Evolutionary conservation across 441 rosid genomes (phyloP).

Genomic region (Macaranga tanarius): DNA sequence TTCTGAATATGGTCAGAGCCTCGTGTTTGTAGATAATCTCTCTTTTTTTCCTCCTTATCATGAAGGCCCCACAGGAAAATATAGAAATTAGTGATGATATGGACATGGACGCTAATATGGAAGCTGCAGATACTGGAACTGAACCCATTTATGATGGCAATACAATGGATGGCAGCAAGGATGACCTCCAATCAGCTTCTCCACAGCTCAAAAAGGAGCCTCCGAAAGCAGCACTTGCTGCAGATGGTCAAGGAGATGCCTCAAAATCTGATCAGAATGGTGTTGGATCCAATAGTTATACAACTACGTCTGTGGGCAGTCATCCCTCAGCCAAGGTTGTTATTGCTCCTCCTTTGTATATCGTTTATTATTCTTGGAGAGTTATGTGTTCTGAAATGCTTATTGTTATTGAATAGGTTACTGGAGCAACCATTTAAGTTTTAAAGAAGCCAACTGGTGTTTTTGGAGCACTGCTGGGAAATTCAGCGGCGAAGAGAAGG

Average conservation of each 20-base stretch:
- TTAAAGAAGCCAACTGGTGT: conserved; percentile 58
- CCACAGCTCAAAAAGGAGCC: conserved; percentile 23
- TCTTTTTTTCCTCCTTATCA: background rate
- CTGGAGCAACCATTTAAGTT: conserved; percentile 50
- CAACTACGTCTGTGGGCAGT: conserved; percentile 25
- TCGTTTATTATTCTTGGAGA: conserved; percentile 2
- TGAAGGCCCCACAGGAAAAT: conserved; percentile 39
- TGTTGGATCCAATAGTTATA: conserved; percentile 14
- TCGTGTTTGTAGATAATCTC: background rate
- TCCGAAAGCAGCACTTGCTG: background rate
- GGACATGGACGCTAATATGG: conserved; percentile 19
- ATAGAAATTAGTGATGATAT: conserved; percentile 32
- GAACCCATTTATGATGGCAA: conserved; percentile 21
- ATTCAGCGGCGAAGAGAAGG: conserved; percentile 43
- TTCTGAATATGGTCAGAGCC: background rate
- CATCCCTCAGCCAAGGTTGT: conserved; percentile 42
- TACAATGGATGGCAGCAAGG: conserved; percentile 14
- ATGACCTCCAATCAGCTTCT: conserved; percentile 16
- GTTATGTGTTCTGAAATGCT: conserved; percentile 17
- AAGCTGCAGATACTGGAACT: conserved; percentile 19
- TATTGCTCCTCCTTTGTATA: conserved; percentile 20
- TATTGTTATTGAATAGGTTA: conserved; percentile 39
- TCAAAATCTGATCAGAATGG: conserved; percentile 21
- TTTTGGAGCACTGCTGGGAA: conserved; percentile 62
- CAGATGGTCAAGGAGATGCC: conserved; percentile 1